A percentile compares a stretch with the other conserved stretches of the same genome.
Evolutionary conservation across 441 rosid species (phyloP).

Genomic region (Codiaeum variegatum): DNA sequence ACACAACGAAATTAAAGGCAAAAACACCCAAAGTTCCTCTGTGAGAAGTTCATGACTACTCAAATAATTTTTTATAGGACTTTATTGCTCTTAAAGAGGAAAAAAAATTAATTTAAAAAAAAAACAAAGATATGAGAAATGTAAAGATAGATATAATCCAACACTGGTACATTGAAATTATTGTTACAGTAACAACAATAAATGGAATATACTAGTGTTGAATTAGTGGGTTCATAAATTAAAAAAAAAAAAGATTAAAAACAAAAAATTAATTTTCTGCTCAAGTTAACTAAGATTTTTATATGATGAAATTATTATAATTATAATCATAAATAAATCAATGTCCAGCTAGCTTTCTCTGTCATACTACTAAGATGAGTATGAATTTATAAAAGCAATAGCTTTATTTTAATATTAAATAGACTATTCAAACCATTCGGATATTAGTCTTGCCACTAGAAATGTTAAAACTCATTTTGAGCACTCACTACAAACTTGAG

Average conservation of each 20-base stretch:
- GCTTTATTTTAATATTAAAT: no score
- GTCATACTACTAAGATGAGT: slow-evolving; percentile 25
- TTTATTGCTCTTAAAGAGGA: slow-evolving; percentile 27
- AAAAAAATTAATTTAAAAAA: neutral
- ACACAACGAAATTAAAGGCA: no score
- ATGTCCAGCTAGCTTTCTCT: slow-evolving; percentile 3
- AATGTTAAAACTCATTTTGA: no score
- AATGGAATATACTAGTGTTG: slow-evolving; percentile 23
- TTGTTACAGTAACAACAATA: slow-evolving; percentile 23
- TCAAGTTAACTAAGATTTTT: slow-evolving; percentile 32
- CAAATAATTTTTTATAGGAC: slow-evolving; percentile 18
- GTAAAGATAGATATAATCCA: slow-evolving; percentile 9
- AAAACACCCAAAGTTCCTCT: slow-evolving; percentile 19
- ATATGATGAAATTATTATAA: no score
- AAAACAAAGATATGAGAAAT: slow-evolving; percentile 15
- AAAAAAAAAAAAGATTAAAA: slow-evolving; percentile 9
- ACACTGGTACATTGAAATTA: slow-evolving; percentile 29
- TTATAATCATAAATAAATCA: slow-evolving; percentile 1
- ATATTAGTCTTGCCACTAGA: no score
- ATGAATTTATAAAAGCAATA: slow-evolving; percentile 13
- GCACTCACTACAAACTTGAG: no score
- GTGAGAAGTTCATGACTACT: slow-evolving; percentile 22
- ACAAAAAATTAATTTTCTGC: neutral
- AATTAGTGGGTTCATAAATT: slow-evolving; percentile 10
- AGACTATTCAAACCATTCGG: no score